Evolutionary conservation across 345 rosid species (phyloP), one percentile per base, ranked within the genome.

Genomic region (Lepidium africanum): DNA sequence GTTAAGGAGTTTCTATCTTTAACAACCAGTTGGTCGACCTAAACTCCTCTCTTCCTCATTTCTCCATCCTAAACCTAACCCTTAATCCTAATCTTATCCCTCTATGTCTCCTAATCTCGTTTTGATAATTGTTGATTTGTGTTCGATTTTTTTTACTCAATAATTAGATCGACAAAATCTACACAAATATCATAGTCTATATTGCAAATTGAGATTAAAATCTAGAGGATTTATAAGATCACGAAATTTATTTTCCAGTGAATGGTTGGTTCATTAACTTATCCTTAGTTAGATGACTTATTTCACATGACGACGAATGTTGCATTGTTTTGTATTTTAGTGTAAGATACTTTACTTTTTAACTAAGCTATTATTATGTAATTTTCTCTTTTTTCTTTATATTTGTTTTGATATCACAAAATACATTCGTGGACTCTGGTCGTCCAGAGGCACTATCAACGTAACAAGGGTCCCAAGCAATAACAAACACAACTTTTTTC

Each of bases 21-120:
- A 74, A 74, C 74, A 59, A 93, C 91, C 89, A 91, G 99, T 87
- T 84, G 97, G 99, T 89, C 76, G 92, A 91, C 95, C 97, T 93
- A 88, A 91, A 87, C 77, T 80, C 82, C 73, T 78, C 79, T 25
- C 78, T 76, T 81, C 85, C 80, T 79, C 78, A 72, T 79, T 27
- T 68, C 75, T 14, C 61, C 50, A 64, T 55, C 77, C 54, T 59
- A 33, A 58, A 48, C 66, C 58, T 63, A 54, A 46, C 12, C 69
- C 69, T 37, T 67, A 21, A 40, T 16, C 42, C 15, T 21, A 21
- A 21, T 21, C n/a, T 21, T 25, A 2, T 59, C 54, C 16, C 23
- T 47, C 40, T 47, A 10, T 69, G 1, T 59, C 35, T 36, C 15
- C 25, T 11, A 7, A 30, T 30, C 1, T 30, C 33, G 33, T 30